Base-by-base conservation (phyloP, 352 stramenopile genomes). In the Globisporangium megalacanthum region DNA sequence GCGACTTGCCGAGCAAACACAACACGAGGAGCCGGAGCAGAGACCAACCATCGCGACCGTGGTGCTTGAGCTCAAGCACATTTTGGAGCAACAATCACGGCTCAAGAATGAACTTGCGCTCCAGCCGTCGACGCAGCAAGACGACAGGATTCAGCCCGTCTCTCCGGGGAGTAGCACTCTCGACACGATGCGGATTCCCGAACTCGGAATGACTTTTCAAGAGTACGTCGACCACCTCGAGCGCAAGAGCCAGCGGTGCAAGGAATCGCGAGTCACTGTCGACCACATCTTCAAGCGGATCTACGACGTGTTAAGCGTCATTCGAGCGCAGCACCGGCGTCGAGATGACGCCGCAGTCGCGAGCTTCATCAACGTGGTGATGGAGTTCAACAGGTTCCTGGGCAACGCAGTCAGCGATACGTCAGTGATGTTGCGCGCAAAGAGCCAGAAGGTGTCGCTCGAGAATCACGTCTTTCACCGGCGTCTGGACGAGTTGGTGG, bases 381-480 rank as follows among this genome's bases (percentile, higher is more conserved):
- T 19, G 31, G 9, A 17, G 3, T 20, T 54, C n/a, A 17, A 42
- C 8, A 7, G 17, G 31, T 54, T 54, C 49, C 7, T 54, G 4
- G 3, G 49, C 3, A 11, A 29, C 6, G 15, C 49, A 10, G 6
- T 33, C 6, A 5, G n/a, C 13, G 15, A 39, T 6, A 45, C 41
- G 33, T 54, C 49, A 6, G 6, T 54, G 3, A n/a, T 54, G 17
- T 5, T 29, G 49, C n/a, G 31, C 13, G 49, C 49, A 10, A 25
- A 33, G 35, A 54, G 49, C 15, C 49, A 54, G 17, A 39, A 39
- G 15, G 49, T 39, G 17, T 17, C 49, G 33, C 33, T 54, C 8
- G 17, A 39, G 31, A 54, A n/a, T 35, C 41, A 54, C 31, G 31
- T 44, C 15, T 54, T 54, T n/a, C 49, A 54, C 31, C 31, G 17